Conservation (phyloP, 2,329 filamentous ascomycete species). For the Dactylellina parvicollis region DNA sequence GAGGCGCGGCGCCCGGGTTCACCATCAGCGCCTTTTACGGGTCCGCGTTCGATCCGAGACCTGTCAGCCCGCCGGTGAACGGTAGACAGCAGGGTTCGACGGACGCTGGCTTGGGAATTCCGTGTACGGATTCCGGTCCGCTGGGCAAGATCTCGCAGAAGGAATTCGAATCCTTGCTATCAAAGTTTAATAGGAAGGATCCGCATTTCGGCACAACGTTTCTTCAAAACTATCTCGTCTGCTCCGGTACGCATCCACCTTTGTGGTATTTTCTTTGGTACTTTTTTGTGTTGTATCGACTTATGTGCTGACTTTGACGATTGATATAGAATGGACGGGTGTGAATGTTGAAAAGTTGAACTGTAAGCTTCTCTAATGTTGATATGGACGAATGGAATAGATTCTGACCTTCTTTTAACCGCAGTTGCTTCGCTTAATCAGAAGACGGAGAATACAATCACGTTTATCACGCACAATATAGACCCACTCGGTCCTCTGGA, state of each 20-base stretch:
- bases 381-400: neutral
- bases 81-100: constrained; percentile 28
- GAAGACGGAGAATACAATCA: constrained; percentile 34
- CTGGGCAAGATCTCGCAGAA: constrained; percentile 29
- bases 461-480: constrained; percentile 36
- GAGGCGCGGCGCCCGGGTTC: neutral
- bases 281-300: constrained; percentile 8
- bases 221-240: constrained; percentile 43
- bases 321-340: constrained; percentile 35
- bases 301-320: constrained; percentile 9
- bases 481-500: constrained; percentile 35
- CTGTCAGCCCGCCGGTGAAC: constrained; percentile 26
- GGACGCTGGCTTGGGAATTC: constrained; percentile 28
- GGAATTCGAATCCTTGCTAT: constrained; percentile 34
- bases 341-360: constrained; percentile 40
- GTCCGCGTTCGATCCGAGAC: neutral
- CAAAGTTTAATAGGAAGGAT: constrained; percentile 36
- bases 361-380: constrained; percentile 21
- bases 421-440: constrained; percentile 29
- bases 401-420: neutral
- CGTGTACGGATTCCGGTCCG: constrained; percentile 40
- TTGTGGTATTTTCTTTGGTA: constrained; percentile 37
- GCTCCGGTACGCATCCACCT: constrained; percentile 22
- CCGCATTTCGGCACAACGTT: constrained; percentile 41
- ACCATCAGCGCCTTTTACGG: constrained; percentile 12